Base-by-base conservation (phyloP, 1,139 yeast species). In the Diutina siamensis region DNA sequence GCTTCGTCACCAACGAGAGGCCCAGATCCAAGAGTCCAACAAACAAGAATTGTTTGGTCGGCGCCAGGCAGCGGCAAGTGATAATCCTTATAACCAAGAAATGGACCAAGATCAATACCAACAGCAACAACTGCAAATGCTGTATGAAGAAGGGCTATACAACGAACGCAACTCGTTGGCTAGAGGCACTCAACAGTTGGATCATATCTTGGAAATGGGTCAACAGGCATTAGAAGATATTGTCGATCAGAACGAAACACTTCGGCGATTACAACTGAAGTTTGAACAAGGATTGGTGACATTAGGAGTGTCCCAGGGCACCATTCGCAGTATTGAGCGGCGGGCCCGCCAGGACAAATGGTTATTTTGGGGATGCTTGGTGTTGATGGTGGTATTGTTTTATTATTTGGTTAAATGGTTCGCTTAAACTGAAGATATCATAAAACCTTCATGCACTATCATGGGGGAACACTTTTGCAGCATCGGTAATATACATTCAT, bases 291-390 rank as follows among this genome's bases (percentile, higher is more conserved):
- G 87, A 33, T 77, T 94, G 52, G 69, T 78, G 45, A 87, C 95
- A 0, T 70, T 92, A 50, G 97, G 97, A 2, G 83, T 92, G 2
- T 84, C 95, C 44, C 82, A 78, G 53, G 84, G 84, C 8, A 92
- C 98, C 1, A 88, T 92, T 44, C 68, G 86, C 48, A 72, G 76
- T 50, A 83, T 92, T 44, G 94, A 88, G 61, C 76, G 78, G 53
- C 75, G 95, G 48, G 94, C 95, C n/a, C 76, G 75, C 54, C 85
- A 86, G 61, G 98, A 92, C 61, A 88, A 88, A 60, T 76, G 88
- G 74, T 67, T 92, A 35, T 94, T 92, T 59, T 88, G 86, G 73
- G 79, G 81, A 19, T 87, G 89, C 28, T 77, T 85, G 4, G 48
- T 75, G 1, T 52, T 82, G 31, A 74, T 85, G 67, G 58, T 89